Base-by-base conservation (phyloP, 2,329 filamentous ascomycete genomes). In the Chaetomiaceae sp. region DNA sequence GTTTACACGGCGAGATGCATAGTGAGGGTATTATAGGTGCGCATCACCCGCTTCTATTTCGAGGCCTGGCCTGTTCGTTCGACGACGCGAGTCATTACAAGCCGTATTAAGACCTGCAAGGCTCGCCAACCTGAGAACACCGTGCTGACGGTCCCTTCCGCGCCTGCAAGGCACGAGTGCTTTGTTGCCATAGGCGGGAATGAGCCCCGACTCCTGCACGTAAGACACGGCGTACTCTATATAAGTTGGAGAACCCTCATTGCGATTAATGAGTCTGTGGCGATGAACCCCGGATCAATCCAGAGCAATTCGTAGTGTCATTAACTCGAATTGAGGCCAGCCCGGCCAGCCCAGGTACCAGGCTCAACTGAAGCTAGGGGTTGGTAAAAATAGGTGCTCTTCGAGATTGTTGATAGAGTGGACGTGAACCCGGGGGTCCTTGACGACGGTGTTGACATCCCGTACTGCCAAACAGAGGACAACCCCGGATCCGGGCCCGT, bases 301-400 rank as follows among this genome's bases (percentile, higher is more conserved):
- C 22, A 36, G 37, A 42, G 33, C 34, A 33, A 41, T 38, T 42
- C 35, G 30, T 27, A 33, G n/a, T 22, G n/a, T 27, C 17, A 6
- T 42, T 41, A 34, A 30, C 38, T 18, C 29, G 19, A 18, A 32
- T 33, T 22, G 33, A 5, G 42, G 11, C 33, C 26, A 45, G 47
- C 19, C 33, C 33, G 42, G n/a, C 7, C 10, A 26, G 34, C 38
- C 47, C 42, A 38, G 47, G 38, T 42, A 42, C 33, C 10, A 15
- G 29, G 37, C 20, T 38, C 20, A n/a, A 37, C 12, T 14, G 37
- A 29, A 12, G 17, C n/a, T 14, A 11, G 14, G 29, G 7, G 29
- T n/a, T n/a, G 37, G 19, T 49, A 49, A 49, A 45, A 49, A 49
- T 49, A 49, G 46, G 7, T 18, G 10, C 8, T 8, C 10, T 4